These are phyloP conservation scores for Bryoerythrophyllum caledonicum DNA, from an alignment of 225 moss, liverwort and hornwort genomes.

Conservation along the genomic window DNA sequence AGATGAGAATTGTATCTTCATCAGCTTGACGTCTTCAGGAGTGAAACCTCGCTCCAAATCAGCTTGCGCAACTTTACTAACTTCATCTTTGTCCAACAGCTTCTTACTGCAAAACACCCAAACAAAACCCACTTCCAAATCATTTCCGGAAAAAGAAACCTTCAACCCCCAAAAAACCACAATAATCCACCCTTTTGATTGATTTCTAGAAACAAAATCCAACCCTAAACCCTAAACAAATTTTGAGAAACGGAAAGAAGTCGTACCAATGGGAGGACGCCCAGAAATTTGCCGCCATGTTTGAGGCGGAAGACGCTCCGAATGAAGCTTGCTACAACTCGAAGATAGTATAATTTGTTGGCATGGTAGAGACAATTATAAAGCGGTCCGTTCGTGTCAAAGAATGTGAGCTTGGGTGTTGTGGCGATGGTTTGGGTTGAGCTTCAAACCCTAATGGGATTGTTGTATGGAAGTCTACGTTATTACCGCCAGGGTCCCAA, in stretches of 20 bases:
- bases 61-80: slow-evolving; percentile 74
- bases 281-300: slow-evolving; percentile 97
- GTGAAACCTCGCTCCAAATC: slow-evolving; percentile 90
- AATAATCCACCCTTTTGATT: too few relatives aligned
- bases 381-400: not conserved
- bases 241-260: not conserved
- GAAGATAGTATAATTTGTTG: not conserved
- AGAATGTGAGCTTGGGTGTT: not conserved
- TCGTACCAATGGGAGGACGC: slow-evolving; percentile 85
- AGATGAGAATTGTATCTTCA: slow-evolving; percentile 80
- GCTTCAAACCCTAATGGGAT: slow-evolving; percentile 4
- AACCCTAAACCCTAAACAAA: not conserved
- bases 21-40: slow-evolving; percentile 83
- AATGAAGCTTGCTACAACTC: not conserved
- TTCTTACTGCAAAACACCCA: slow-evolving; percentile 66
- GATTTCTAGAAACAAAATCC: too few relatives aligned
- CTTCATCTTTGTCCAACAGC: slow-evolving; percentile 92
- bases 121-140: too few relatives aligned
- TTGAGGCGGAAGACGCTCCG: not conserved
- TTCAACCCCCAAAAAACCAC: not conserved
- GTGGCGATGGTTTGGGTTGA: not conserved
- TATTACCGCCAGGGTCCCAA: too few relatives aligned
- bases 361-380: not conserved
- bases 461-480: too few relatives aligned
- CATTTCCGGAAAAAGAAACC: not conserved